Evolutionary conservation across 2,329 filamentous ascomycete genomes (phyloP).

Genomic region (Aspergillus proliferans): DNA sequence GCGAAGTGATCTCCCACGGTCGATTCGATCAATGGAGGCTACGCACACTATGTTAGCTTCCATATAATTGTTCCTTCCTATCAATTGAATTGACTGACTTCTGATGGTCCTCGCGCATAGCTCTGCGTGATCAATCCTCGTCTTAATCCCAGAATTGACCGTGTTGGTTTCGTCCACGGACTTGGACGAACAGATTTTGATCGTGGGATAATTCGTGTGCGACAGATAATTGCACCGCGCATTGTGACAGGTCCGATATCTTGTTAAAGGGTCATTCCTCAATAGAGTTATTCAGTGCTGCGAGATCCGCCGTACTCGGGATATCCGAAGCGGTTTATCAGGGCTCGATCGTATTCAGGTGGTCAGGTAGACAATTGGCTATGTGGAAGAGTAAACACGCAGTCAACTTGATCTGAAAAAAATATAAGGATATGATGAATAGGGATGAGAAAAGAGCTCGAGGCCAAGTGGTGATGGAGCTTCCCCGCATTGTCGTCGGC

Average conservation of each 20-base stretch:
- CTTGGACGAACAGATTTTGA: not conserved
- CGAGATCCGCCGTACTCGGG: not conserved
- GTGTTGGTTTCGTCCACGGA: not conserved
- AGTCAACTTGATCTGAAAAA: not conserved
- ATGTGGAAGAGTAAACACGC: not conserved
- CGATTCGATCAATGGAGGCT: constrained; percentile 43
- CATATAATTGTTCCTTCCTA: not conserved
- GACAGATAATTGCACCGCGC: not conserved
- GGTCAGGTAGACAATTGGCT: not conserved
- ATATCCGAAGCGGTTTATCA: no score
- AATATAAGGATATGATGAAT: not conserved
- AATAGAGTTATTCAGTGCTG: not conserved
- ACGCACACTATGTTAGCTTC: not conserved
- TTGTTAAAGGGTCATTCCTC: not conserved
- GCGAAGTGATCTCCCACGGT: constrained; percentile 44
- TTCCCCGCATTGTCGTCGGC: constrained; percentile 6
- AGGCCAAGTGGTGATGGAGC: not conserved
- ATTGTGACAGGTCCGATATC: not conserved
- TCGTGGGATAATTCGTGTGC: not conserved
- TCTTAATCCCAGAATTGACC: not conserved
- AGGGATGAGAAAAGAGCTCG: not conserved
- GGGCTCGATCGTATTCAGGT: not conserved
- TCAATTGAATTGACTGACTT: constrained; percentile 14
- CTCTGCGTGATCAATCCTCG: constrained; percentile 23
- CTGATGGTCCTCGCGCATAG: constrained; percentile 24